Evolutionary conservation across 163 green algal species (phyloP), one percentile per base, ranked within the genome.

Genomic region (Smithsoniella earleae): DNA sequence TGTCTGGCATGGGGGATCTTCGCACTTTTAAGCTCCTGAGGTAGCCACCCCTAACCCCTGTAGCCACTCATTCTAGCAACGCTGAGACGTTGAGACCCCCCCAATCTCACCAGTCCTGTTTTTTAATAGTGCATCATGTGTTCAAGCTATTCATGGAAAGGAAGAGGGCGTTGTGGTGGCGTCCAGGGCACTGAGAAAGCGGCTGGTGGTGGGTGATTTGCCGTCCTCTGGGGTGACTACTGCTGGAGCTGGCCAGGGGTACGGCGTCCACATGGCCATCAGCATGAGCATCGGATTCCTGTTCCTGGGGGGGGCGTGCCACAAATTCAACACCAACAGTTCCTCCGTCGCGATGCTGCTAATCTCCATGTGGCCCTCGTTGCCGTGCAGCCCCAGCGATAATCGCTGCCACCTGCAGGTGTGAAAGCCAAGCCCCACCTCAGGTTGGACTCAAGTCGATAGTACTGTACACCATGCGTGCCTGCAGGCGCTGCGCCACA

Each of bases 381-480:
- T 96, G 54, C 91, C 92, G 0, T 46, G 73, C 18, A 81, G 80
- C 36, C 82, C 89, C 2, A 84, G 75, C 3, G 93, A 98, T 85
- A 86, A 98, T 73, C 84, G 89, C 34, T 92, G 79, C 78, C 88
- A 97, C 81, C 84, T 95, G 55, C 91, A 96, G 85, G 85, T 49
- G 10, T 49, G 13, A 49, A 49, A 49, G 10, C 40, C 40, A 49
- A 10, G 40, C 10, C 10, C 40, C n/a, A n/a, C n/a, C n/a, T n/a
- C n/a, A n/a, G n/a, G n/a, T n/a, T n/a, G n/a, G n/a, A n/a, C n/a
- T n/a, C n/a, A n/a, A n/a, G n/a, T n/a, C n/a, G n/a, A 49, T 49
- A 49, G 40, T 49, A 49, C 13, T 13, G 40, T 49, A 13, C 13
- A 49, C 38, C 18, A 4, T 74, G 27, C 54, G 25, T 64, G 46